Evolutionary conservation across 192 early-diverging fungal species (phyloP), one percentile per base, ranked within the genome.

Genomic region (Helicostylum pulchrum): DNA sequence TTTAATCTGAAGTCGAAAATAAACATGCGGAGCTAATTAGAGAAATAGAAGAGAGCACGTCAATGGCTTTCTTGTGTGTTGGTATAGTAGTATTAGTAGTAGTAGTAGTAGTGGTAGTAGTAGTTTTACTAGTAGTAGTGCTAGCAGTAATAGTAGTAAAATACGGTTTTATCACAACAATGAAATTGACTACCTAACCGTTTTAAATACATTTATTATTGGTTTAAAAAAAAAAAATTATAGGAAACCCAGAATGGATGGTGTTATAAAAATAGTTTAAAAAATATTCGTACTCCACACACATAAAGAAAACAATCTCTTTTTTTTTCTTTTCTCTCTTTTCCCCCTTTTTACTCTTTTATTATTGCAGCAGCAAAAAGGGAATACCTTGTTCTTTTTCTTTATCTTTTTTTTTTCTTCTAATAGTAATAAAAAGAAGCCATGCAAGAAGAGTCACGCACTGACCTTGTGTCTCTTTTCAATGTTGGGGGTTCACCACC

Each of bases 391-490:
- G 2, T 3, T 15, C 3, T 17, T 17, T 19, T 17, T 19, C n/a
- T 19, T 48, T 19, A 12, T 17, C 8, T 9, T 45, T 12, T 45
- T 4, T 12, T 9, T 45, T 45, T 45, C 4, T 12, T 45, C 44
- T n/a, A n/a, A n/a, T n/a, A n/a, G n/a, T n/a, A n/a, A 45, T 45
- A 19, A 42, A 57, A 1, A 0, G 19, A 4, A 21, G 36, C 34
- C 15, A 71, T 71, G 70, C 70, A 71, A 47, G 58, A 61, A 26
- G 70, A 71, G 20, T 23, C 26, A 39, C 46, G 57, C 26, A 61
- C 64, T n/a, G 58, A 71, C 46, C 44, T 71, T 11, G 30, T 50
- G 3, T 53, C 50, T 42, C 52, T 71, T 31, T 45, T 61, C 15
- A 58, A 32, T 30, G 20, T 43, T 17, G 48, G 39, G 17, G 31